Evolutionary conservation across 352 stramenopile species (phyloP).

Genomic region (Globisporangium takayamanum): DNA sequence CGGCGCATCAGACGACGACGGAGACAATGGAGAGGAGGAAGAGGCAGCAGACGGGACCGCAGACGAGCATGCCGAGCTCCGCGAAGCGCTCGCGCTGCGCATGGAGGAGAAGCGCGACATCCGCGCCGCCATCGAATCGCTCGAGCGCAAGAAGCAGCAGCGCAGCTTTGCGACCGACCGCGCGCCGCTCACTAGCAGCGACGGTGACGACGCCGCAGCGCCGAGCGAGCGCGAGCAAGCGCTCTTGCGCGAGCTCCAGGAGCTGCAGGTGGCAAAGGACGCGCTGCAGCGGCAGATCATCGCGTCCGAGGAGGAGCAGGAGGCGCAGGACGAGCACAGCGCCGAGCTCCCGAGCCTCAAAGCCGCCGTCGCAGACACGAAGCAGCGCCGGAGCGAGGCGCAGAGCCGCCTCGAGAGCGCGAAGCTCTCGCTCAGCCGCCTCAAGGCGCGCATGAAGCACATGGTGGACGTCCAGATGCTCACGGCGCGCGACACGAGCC

Average conservation of each 20-base stretch:
- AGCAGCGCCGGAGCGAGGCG: slow-evolving; percentile 14
- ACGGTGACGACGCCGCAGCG: neutral
- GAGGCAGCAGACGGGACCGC: slow-evolving; percentile 6
- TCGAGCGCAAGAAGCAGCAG: slow-evolving; percentile 35
- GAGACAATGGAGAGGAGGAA: slow-evolving; percentile 6
- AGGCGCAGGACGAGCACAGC: slow-evolving; percentile 29
- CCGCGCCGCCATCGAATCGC: slow-evolving; percentile 40
- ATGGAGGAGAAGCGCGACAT: slow-evolving; percentile 59
- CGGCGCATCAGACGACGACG: neutral
- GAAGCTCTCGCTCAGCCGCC: slow-evolving; percentile 28
- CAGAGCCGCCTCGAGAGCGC: slow-evolving; percentile 33
- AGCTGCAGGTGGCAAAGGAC: slow-evolving; percentile 41
- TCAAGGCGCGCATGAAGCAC: slow-evolving; percentile 59
- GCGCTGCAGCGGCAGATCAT: slow-evolving; percentile 41
- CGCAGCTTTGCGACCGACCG: slow-evolving; percentile 7
- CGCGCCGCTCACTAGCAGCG: slow-evolving; percentile 1
- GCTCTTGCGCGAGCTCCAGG: slow-evolving; percentile 21
- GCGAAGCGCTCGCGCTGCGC: slow-evolving; percentile 40
- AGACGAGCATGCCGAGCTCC: slow-evolving; percentile 23
- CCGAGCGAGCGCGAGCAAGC: slow-evolving; percentile 17
- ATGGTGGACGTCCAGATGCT: slow-evolving; percentile 63
- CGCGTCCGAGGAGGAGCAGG: slow-evolving; percentile 29
- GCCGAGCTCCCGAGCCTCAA: slow-evolving; percentile 30
- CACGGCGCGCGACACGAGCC: slow-evolving; percentile 36
- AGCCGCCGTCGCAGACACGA: slow-evolving; percentile 22